Conservation (phyloP, 345 rosid species). For the Chamaenerion angustifolium region DNA sequence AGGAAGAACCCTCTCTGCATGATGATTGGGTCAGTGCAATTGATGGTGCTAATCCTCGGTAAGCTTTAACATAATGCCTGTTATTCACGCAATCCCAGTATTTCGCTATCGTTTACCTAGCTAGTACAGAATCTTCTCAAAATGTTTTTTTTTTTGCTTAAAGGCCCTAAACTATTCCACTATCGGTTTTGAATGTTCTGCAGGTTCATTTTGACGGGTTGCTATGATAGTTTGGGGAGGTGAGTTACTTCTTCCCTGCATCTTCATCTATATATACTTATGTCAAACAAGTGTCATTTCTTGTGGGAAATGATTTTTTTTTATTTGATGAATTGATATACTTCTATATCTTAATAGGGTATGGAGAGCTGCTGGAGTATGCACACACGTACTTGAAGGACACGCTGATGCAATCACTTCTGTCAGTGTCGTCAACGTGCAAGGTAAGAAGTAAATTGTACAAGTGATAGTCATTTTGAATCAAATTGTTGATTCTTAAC, state of each 20-base stretch:
- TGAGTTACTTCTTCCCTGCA: constrained; percentile 4
- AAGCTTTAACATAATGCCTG: constrained; percentile 3
- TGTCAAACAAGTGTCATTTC: too few species aligned
- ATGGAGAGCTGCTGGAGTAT: constrained; percentile 63
- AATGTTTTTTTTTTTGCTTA: too few species aligned
- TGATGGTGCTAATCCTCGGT: constrained; percentile 65
- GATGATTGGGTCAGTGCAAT: constrained; percentile 98
- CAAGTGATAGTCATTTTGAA: not conserved
- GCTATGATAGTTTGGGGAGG: constrained; percentile 83
- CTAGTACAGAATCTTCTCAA: too few species aligned
- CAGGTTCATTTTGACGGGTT: constrained; percentile 86
- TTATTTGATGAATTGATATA: not conserved
- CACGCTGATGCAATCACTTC: constrained; percentile 64
- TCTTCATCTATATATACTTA: too few species aligned
- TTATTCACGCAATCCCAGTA: too few species aligned
- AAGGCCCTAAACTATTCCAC: too few species aligned
- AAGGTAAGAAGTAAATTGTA: constrained; percentile 25
- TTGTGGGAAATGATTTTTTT: too few species aligned
- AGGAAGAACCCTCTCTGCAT: constrained; percentile 71
- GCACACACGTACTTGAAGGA: constrained; percentile 77
- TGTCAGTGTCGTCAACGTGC: constrained; percentile 35
- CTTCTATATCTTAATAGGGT: constrained; percentile 27
- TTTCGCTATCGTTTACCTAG: too few species aligned
- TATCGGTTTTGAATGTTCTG: constrained; percentile 15
- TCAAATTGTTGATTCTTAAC: too few species aligned